phyloP scores from a whole-genome alignment of 805 yeast genomes.

The Candida koratica region DNA sequence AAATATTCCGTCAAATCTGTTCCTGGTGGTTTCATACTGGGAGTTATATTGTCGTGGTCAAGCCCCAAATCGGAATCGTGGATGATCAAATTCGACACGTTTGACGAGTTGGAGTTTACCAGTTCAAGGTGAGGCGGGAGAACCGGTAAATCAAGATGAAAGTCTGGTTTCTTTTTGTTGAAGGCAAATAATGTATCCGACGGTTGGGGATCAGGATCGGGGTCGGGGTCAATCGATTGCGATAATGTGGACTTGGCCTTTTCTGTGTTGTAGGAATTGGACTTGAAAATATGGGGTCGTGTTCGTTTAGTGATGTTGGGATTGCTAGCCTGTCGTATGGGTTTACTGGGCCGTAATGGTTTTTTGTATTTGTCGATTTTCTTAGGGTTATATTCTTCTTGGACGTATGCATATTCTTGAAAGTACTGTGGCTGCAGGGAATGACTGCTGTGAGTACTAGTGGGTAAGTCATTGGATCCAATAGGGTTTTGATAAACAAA shows the following conservation, averaged over 20 bases:
- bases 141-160: slow-evolving; percentile 13
- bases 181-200: slow-evolving; percentile 9
- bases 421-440: no score
- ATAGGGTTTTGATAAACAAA: slow-evolving; percentile 3
- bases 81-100: slow-evolving; percentile 8
- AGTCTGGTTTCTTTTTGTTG: slow-evolving; percentile 14
- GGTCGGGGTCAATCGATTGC: background rate
- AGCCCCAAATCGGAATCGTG: slow-evolving; percentile 13
- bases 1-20: slow-evolving; percentile 14
- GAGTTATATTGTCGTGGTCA: slow-evolving; percentile 23
- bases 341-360: slow-evolving; percentile 11
- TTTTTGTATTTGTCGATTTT: slow-evolving; percentile 10
- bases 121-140: background rate
- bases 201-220: background rate
- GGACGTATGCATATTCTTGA: no score
- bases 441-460: no score
- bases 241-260: slow-evolving; percentile 1
- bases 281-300: slow-evolving; percentile 13
- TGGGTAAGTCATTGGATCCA: no score
- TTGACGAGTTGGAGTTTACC: slow-evolving; percentile 4
- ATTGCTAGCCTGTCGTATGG: slow-evolving; percentile 14
- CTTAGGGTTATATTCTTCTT: slow-evolving; percentile 2
- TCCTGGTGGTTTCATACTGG: slow-evolving; percentile 32
- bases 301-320: slow-evolving; percentile 11
- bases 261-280: slow-evolving; percentile 12